A percentile compares a stretch with the other conserved stretches of the same genome.
phyloP scores from a whole-genome alignment of 2,329 filamentous ascomycete genomes.

The Celoporthe dispersa region DNA sequence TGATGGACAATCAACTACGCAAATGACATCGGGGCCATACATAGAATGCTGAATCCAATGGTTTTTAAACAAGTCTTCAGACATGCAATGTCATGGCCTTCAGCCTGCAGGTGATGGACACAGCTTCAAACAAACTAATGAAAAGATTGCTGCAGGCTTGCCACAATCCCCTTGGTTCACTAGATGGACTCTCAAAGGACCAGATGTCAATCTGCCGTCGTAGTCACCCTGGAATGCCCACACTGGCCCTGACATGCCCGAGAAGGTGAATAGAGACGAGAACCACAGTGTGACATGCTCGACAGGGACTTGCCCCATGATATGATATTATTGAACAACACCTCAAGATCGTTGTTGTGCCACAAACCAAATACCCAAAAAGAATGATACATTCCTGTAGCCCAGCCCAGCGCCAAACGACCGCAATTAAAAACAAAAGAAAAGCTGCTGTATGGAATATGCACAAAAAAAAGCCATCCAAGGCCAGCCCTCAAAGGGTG shows the following conservation, averaged over 20 bases:
- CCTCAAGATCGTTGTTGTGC: not conserved
- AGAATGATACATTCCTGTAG: not conserved
- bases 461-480: not conserved
- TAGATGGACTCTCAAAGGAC: too few relatives aligned
- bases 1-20: not conserved
- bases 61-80: not conserved
- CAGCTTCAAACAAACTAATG: too few relatives aligned
- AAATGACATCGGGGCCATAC: not conserved
- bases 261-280: not conserved
- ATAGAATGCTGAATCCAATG: not conserved
- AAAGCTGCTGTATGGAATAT: not conserved
- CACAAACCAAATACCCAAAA: not conserved
- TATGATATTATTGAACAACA: not conserved
- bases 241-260: not conserved
- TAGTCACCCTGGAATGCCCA: not conserved
- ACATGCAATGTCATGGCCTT: not conserved
- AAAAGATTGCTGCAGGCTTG: too few relatives aligned
- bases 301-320: not conserved
- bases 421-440: not conserved
- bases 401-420: not conserved
- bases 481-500: too few relatives aligned
- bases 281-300: not conserved
- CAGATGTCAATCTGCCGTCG: not conserved
- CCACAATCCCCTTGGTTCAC: too few relatives aligned
- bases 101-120: too few relatives aligned